These are phyloP conservation scores for Dictyostelium purpureum DNA, from an alignment of 78 protist species.

Conservation along the genomic window DNA sequence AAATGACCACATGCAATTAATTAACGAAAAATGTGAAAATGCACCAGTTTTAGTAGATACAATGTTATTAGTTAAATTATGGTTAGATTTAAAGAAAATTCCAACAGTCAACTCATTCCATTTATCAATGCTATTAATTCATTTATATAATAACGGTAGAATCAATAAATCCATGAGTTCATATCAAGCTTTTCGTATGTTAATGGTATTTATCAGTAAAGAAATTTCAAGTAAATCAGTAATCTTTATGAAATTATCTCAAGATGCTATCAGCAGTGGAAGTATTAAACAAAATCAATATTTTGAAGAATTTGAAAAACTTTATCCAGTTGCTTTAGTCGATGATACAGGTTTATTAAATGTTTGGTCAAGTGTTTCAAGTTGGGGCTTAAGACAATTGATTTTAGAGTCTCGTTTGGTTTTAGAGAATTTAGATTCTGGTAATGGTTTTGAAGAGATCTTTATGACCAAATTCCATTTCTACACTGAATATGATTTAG, in stretches of 20 bases:
- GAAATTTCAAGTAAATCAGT: background rate
- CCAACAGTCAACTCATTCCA: slow-evolving; percentile 59
- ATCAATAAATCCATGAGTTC: slow-evolving; percentile 55
- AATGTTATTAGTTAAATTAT: slow-evolving; percentile 25
- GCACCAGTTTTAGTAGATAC: slow-evolving; percentile 73
- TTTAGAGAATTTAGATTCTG: slow-evolving; percentile 13
- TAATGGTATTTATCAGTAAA: slow-evolving; percentile 28
- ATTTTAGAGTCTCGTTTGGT: background rate
- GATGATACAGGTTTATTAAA: slow-evolving; percentile 46
- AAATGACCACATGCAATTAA: slow-evolving; percentile 49
- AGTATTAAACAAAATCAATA: background rate
- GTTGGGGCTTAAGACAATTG: slow-evolving; percentile 27
- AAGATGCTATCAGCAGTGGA: background rate
- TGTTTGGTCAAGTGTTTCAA: slow-evolving; percentile 15
- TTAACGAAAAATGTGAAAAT: slow-evolving; percentile 32
- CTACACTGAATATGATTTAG: background rate
- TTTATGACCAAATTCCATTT: slow-evolving; percentile 38
- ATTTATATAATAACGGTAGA: slow-evolving; percentile 34
- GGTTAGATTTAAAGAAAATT: slow-evolving; percentile 31
- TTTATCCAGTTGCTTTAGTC: slow-evolving; percentile 43
- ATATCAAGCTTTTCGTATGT: slow-evolving; percentile 73
- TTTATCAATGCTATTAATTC: slow-evolving; percentile 62
- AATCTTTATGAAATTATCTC: background rate
- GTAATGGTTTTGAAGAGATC: slow-evolving; percentile 60
- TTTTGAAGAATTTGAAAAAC: slow-evolving; percentile 11